Evolutionary conservation across 176 grass and related monocot genomes (phyloP).

Genomic region (barley (Hordeum vulgare)): DNA sequence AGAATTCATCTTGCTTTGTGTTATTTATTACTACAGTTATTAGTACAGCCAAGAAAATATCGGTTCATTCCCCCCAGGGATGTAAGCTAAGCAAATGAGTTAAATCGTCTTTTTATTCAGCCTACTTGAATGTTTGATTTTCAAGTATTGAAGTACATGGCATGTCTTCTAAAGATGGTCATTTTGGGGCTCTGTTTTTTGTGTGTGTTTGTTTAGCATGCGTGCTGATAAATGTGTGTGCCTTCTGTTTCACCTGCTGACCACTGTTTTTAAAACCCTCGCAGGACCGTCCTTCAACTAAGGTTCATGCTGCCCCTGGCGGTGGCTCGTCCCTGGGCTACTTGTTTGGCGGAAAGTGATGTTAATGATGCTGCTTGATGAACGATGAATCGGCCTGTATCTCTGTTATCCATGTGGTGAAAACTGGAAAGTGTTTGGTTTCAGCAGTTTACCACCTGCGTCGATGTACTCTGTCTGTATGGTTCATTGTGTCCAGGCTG

Average conservation of each 20-base stretch:
- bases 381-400: background rate
- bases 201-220: background rate
- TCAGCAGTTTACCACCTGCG: background rate
- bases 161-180: background rate
- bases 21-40: background rate
- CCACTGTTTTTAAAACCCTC: background rate
- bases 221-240: background rate
- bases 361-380: background rate
- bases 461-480: conserved; percentile 5
- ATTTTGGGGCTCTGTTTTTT: background rate
- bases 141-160: background rate
- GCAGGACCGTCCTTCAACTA: conserved; percentile 48
- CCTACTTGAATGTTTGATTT: background rate
- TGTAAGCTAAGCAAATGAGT: background rate
- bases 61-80: background rate
- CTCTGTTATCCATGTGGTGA: conserved; percentile 16
- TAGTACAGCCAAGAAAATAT: background rate
- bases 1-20: background rate
- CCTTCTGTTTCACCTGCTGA: background rate
- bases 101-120: background rate
- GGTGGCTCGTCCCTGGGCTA: conserved; percentile 50
- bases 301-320: conserved; percentile 46
- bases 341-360: conserved; percentile 44
- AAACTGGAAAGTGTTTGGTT: conserved; percentile 16
- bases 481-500: background rate